Conservation (phyloP, 2,329 filamentous ascomycete species). For the Claviceps quebecensis region DNA sequence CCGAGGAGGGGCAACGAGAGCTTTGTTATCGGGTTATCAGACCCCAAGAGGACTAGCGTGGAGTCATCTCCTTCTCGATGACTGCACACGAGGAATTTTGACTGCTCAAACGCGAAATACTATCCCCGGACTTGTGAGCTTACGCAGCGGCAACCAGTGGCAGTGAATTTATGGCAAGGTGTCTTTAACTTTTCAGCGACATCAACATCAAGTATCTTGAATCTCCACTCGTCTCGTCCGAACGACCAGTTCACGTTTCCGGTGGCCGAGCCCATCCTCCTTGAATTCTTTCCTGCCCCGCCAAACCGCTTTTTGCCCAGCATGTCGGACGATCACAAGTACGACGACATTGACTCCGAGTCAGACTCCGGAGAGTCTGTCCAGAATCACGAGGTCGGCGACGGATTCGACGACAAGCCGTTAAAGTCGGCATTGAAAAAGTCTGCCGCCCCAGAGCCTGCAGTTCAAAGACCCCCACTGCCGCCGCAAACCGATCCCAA, state of each 20-base stretch:
- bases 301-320: slow-evolving; percentile 11
- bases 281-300: slow-evolving; percentile 13
- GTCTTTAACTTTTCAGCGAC: background rate
- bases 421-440: slow-evolving; percentile 84
- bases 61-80: slow-evolving; percentile 22
- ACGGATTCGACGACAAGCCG: slow-evolving; percentile 49
- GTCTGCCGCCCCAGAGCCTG: slow-evolving; percentile 36
- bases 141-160: slow-evolving; percentile 5
- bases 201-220: background rate
- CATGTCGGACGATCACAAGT: slow-evolving; percentile 48
- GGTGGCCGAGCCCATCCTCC: background rate
- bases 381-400: slow-evolving; percentile 41
- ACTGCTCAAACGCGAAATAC: slow-evolving; percentile 22
- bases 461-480: slow-evolving; percentile 37
- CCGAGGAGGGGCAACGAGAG: slow-evolving; percentile 20
- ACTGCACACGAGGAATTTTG: slow-evolving; percentile 31
- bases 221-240: background rate
- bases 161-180: background rate
- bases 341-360: slow-evolving; percentile 63
- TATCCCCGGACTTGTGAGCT: slow-evolving; percentile 6
- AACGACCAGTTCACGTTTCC: background rate
- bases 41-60: slow-evolving; percentile 21
- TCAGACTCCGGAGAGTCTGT: slow-evolving; percentile 52
- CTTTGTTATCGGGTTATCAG: slow-evolving; percentile 26
- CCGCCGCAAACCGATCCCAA: slow-evolving; percentile 90